A percentile compares a stretch with the other conserved stretches of the same genome.
Evolutionary conservation across 345 rosid genomes (phyloP).

Genomic region (Corchorus capsularis): DNA sequence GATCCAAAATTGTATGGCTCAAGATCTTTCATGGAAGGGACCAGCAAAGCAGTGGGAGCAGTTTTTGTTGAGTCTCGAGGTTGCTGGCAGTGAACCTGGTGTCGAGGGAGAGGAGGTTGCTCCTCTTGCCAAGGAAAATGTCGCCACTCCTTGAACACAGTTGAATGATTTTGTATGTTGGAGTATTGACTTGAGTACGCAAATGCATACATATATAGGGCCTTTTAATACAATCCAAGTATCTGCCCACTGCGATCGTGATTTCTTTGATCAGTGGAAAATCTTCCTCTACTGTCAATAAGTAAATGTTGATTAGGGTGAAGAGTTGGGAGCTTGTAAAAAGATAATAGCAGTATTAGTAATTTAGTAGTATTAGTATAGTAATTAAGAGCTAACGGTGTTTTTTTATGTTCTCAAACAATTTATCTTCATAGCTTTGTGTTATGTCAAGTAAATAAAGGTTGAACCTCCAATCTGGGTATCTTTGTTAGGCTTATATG

Average conservation of each 20-base stretch:
- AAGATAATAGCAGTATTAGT: background rate
- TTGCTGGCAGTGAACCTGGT: slow-evolving; percentile 59
- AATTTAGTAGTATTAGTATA: background rate
- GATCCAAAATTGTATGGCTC: slow-evolving; percentile 85
- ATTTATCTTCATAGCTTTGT: background rate
- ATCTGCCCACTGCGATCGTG: background rate
- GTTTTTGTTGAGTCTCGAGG: slow-evolving; percentile 59
- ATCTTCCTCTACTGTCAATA: background rate
- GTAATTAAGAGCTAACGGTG: background rate
- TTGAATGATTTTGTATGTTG: background rate
- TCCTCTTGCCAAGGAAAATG: slow-evolving; percentile 79
- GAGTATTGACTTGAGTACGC: background rate
- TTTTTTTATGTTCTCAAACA: slow-evolving; percentile 8
- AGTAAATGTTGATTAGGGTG: background rate
- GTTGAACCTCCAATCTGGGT: too few relatives aligned
- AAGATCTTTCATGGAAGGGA: slow-evolving; percentile 96
- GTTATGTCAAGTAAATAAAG: background rate
- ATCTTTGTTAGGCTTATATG: too few relatives aligned
- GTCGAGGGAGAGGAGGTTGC: slow-evolving; percentile 81
- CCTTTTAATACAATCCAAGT: background rate
- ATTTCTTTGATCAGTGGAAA: background rate
- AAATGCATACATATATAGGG: background rate
- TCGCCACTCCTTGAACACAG: slow-evolving; percentile 67
- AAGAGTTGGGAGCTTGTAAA: slow-evolving; percentile 12
- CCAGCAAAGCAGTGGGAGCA: slow-evolving; percentile 82